phyloP scores from a whole-genome alignment of 2,329 filamentous ascomycete species.

The Fusarium secorum region DNA sequence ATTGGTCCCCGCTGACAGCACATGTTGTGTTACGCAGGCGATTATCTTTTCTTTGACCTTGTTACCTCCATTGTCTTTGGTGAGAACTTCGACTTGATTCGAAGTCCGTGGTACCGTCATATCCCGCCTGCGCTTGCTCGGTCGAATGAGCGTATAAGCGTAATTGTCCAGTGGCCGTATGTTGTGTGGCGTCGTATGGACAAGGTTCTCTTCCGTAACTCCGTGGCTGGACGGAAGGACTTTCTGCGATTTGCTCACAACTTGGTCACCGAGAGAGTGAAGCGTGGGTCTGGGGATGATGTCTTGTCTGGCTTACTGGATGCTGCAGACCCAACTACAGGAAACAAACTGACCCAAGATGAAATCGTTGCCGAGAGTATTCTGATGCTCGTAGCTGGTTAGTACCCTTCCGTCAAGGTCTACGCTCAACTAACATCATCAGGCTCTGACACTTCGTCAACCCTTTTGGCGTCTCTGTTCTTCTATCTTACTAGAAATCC shows the following conservation, averaged over 20 bases:
- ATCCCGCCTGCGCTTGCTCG: background rate
- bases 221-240: background rate
- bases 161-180: background rate
- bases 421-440: background rate
- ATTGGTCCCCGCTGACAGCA: background rate
- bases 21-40: background rate
- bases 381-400: background rate
- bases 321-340: background rate
- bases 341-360: background rate
- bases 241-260: background rate
- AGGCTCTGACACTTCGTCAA: conserved; percentile 2
- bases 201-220: background rate
- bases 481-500: background rate
- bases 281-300: background rate
- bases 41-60: background rate
- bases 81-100: conserved; percentile 1
- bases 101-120: background rate
- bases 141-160: background rate
- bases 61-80: background rate
- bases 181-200: background rate
- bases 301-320: background rate
- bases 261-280: background rate
- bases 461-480: background rate
- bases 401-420: background rate
- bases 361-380: background rate